Percentiles rank a stretch among this genome's conserved stretches.
Conservation (phyloP, 306 rosid genomes). For the Vigna unguiculata region DNA sequence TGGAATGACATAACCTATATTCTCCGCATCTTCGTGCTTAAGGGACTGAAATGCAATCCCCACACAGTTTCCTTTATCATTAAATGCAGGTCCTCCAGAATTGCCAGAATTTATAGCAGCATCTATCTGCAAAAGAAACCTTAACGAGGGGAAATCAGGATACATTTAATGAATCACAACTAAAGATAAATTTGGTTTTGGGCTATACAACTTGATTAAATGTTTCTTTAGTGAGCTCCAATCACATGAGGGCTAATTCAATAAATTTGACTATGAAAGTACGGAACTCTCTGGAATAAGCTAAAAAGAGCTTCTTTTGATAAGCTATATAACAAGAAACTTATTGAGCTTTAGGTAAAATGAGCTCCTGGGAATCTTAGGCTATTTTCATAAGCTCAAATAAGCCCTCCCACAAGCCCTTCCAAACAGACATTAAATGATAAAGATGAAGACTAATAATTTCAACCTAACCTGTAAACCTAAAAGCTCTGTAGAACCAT, state of each 20-base stretch:
- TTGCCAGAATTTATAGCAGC: slow-evolving; percentile 98
- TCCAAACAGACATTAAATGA: slow-evolving; percentile 4
- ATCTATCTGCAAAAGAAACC: slow-evolving; percentile 70
- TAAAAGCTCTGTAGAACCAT: slow-evolving; percentile 94
- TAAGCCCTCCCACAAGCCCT: not conserved
- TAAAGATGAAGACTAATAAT: slow-evolving; percentile 25
- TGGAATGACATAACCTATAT: slow-evolving; percentile 96
- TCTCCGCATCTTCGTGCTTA: slow-evolving; percentile 92
- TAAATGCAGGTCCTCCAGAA: slow-evolving; percentile 99
- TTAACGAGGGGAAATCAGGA: slow-evolving; percentile 35
- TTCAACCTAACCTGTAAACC: slow-evolving; percentile 83
- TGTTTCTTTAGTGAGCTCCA: not conserved
- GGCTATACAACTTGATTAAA: not conserved
- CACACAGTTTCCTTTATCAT: slow-evolving; percentile 88
- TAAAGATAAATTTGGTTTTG: not conserved
- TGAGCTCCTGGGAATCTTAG: not conserved
- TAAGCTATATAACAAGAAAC: not conserved
- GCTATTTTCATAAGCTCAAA: not conserved
- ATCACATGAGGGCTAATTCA: not conserved
- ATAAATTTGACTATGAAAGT: not conserved
- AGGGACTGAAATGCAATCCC: slow-evolving; percentile 99
- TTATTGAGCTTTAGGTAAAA: not conserved
- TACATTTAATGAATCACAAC: slow-evolving; percentile 20
- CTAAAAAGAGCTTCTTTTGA: not conserved
- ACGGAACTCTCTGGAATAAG: no score